phyloP scores from a whole-genome alignment of 371 early-diverging fungal genomes.

The Mortierella sp. region DNA sequence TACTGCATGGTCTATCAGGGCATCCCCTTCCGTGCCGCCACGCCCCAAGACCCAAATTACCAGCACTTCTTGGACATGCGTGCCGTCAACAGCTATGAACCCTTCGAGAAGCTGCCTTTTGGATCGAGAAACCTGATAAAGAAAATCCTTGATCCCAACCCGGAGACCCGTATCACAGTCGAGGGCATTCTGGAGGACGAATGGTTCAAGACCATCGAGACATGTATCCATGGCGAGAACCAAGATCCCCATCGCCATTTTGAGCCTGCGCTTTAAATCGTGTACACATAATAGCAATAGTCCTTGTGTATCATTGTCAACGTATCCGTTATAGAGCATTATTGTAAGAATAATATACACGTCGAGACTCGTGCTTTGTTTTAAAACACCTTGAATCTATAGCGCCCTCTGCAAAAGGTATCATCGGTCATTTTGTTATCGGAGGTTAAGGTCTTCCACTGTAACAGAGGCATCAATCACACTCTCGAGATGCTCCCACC shows the following conservation, averaged over 20 bases:
- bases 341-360: too few relatives aligned
- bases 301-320: too few relatives aligned
- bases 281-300: too few relatives aligned
- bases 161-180: conserved; percentile 72
- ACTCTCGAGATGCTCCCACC: conserved; percentile 42
- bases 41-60: conserved; percentile 72
- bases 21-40: conserved; percentile 83
- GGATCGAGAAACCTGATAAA: conserved; percentile 71
- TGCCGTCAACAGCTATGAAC: conserved; percentile 63
- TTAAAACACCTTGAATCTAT: too few relatives aligned
- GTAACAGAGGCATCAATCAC: conserved; percentile 28
- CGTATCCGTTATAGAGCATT: too few relatives aligned
- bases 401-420: too few relatives aligned
- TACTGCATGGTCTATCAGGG: conserved; percentile 82
- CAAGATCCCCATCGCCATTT: conserved; percentile 53
- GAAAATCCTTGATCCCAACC: conserved; percentile 85
- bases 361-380: too few relatives aligned
- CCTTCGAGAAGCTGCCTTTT: conserved; percentile 67
- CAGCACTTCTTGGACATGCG: conserved; percentile 65
- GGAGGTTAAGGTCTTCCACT: conserved; percentile 35
- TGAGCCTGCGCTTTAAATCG: conserved; percentile 18
- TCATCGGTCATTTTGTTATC: conserved; percentile 4
- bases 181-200: conserved; percentile 68
- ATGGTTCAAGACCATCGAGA: conserved; percentile 76
- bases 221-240: conserved; percentile 58